Base-by-base conservation (phyloP, 371 early-diverging fungal species). In the Funneliformis caledonium region DNA sequence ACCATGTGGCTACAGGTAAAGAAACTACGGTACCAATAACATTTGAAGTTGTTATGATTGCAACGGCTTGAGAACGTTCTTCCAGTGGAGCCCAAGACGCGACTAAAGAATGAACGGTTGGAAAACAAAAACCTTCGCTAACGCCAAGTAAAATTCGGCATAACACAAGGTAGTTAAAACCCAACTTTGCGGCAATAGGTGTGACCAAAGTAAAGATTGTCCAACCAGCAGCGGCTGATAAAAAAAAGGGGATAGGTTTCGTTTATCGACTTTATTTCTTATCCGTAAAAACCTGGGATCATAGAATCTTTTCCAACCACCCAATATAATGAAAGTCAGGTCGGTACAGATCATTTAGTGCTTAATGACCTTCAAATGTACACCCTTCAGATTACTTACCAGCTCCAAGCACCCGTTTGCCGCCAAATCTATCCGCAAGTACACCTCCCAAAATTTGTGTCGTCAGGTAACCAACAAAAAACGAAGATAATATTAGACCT, bases 401-500 rank as follows among this genome's bases (percentile, higher is more conserved):
- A 33, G 65, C 47, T 10, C 82, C 83, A 19, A 85, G 80, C 1
- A 85, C 82, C 19, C 60, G 26, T 61, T 85, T 85, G 64, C 84
- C 85, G 2, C 85, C 85, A 72, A 82, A 82, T 11, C 81, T 83
- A 74, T 85, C 85, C n/a, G 85, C 83, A n/a, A 85, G 62, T 9
- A 82, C 60, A 33, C 85, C 85, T 16, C 85, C 85, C 1, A 83
- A 48, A 48, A 85, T 73, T 19, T 83, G 85, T 2, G 85, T 85
- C 16, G 78, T 31, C 31, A 85, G 75, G 37, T 85, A 85, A 10
- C 85, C 85, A 56, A 85, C 60, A 26, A 84, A 84, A 78, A 85
- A 85, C 0, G 85, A 19, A 1, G 85, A 82, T n/a, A 85, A 69
- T 50, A 85, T 82, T 4, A 82, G n/a, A 6, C 85, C 85, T 45